phyloP scores from a whole-genome alignment of 2,329 filamentous ascomycete species.

The Lachnellula willkommii region DNA sequence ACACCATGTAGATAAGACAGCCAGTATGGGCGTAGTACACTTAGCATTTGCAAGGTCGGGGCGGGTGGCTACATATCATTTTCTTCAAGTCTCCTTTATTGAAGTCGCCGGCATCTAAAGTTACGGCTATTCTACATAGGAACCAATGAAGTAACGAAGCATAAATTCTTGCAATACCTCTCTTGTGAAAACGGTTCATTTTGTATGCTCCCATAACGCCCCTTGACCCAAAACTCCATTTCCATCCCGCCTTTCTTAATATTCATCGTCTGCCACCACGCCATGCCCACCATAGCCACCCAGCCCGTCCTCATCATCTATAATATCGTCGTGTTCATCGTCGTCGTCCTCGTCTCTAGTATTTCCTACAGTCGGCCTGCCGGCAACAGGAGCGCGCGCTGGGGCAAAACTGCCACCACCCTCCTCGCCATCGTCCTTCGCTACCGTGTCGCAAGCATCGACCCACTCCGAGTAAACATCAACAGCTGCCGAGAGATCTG shows the following conservation, averaged over 20 bases:
- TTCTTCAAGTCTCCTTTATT: not conserved
- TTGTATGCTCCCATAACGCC: slow-evolving; percentile 12
- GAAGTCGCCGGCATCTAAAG: not conserved
- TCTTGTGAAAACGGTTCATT: slow-evolving; percentile 3
- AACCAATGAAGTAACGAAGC: not conserved
- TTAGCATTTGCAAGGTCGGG: not conserved
- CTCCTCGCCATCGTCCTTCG: slow-evolving; percentile 51
- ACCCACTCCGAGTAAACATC: slow-evolving; percentile 99
- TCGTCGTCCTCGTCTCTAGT: slow-evolving; percentile 25
- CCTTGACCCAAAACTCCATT: slow-evolving; percentile 14
- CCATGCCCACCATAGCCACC: slow-evolving; percentile 49
- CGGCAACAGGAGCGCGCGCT: slow-evolving; percentile 16
- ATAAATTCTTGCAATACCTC: not conserved
- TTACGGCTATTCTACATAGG: not conserved
- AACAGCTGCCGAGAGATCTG: slow-evolving; percentile 83
- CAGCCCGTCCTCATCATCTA: slow-evolving; percentile 43
- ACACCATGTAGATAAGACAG: slow-evolving; percentile 65
- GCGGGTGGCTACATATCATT: not conserved
- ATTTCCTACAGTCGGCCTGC: slow-evolving; percentile 15
- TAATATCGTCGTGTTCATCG: slow-evolving; percentile 33
- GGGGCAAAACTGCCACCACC: slow-evolving; percentile 25
- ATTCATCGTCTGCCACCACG: slow-evolving; percentile 51
- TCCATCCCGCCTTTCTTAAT: slow-evolving; percentile 32
- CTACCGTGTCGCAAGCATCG: slow-evolving; percentile 77
- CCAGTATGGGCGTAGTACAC: not conserved